Conservation (phyloP, 805 yeast genomes). For the Grigorovia humatica region DNA sequence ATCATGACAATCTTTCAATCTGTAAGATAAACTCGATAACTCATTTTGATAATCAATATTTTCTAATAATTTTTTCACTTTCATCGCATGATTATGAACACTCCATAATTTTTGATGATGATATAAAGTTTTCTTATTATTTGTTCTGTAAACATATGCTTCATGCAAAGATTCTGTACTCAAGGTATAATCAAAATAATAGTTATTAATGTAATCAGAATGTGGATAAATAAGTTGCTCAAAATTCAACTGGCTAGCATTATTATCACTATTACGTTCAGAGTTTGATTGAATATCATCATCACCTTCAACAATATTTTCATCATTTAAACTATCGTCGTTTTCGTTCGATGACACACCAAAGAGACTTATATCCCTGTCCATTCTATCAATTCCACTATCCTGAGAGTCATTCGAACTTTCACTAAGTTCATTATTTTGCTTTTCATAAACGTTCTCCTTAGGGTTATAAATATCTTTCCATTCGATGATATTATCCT, state of each 20-base stretch:
- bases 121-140: background rate
- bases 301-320: background rate
- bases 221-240: background rate
- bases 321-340: background rate
- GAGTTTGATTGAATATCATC: background rate
- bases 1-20: slow-evolving; percentile 9
- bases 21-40: slow-evolving; percentile 9
- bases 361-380: no score
- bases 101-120: slow-evolving; percentile 10
- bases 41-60: slow-evolving; percentile 3
- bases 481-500: background rate
- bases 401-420: background rate
- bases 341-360: background rate
- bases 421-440: background rate
- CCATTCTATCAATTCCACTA: no score
- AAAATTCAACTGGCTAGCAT: background rate
- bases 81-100: slow-evolving; percentile 12
- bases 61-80: slow-evolving; percentile 10
- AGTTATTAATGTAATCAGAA: background rate
- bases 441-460: background rate
- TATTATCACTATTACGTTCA: background rate
- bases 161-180: background rate
- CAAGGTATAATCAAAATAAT: background rate
- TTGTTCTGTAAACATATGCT: background rate
- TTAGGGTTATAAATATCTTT: background rate